Evolutionary conservation across 139 green algal species (phyloP).

Genomic region (Coelastrella sp.): DNA sequence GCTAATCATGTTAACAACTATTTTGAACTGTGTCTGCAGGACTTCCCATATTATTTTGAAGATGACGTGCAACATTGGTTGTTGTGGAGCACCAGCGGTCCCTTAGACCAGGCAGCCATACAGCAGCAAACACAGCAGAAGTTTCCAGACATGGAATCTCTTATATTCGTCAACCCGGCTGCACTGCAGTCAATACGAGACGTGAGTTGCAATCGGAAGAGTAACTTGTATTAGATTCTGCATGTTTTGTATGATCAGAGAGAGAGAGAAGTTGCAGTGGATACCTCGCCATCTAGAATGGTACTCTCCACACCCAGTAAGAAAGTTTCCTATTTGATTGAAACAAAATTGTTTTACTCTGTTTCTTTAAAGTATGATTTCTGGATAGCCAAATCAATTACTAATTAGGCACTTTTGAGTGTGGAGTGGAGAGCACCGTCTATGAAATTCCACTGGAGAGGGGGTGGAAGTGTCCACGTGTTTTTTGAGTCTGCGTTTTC

Average conservation of each 20-base stretch:
- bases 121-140: slow-evolving; percentile 30
- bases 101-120: slow-evolving; percentile 41
- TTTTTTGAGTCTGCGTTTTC: too few species aligned
- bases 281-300: too few species aligned
- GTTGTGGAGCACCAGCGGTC: slow-evolving; percentile 53
- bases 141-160: slow-evolving; percentile 22
- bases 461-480: too few species aligned
- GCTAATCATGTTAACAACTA: not conserved
- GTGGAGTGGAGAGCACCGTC: too few species aligned
- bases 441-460: too few species aligned
- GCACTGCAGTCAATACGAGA: slow-evolving; percentile 52
- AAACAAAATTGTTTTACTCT: too few species aligned
- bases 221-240: not conserved
- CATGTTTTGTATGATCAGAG: not conserved
- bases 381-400: too few species aligned
- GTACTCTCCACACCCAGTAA: too few species aligned
- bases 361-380: too few species aligned
- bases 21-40: slow-evolving; percentile 34
- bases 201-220: not conserved
- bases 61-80: slow-evolving; percentile 55
- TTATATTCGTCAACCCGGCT: slow-evolving; percentile 57
- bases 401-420: too few species aligned
- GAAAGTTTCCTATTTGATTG: too few species aligned
- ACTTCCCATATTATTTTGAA: slow-evolving; percentile 68
- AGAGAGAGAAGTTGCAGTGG: not conserved